phyloP scores from a whole-genome alignment of 441 rosid species.

The Jatropha podagrica region DNA sequence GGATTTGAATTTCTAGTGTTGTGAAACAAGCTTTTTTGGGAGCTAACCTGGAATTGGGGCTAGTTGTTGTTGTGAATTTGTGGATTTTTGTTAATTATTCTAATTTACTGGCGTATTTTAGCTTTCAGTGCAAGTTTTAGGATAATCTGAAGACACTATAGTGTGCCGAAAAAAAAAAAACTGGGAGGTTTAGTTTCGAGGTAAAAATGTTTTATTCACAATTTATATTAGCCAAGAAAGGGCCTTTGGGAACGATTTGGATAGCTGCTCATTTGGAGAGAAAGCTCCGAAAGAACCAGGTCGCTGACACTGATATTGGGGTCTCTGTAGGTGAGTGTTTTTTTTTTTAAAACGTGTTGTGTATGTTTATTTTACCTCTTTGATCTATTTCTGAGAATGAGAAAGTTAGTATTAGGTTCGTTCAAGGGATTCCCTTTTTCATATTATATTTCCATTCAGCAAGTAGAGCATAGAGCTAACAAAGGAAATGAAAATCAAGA shows the following conservation, averaged over 20 bases:
- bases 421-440: not conserved
- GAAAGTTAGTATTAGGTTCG: not conserved
- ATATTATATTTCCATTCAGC: not conserved
- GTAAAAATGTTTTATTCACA: conserved; percentile 92
- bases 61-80: not conserved
- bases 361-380: not conserved
- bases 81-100: not conserved
- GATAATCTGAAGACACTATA: not conserved
- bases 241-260: conserved; percentile 99
- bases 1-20: not conserved
- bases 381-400: not conserved
- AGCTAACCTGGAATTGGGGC: not conserved
- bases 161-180: not conserved
- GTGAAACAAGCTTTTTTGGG: not conserved
- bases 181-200: not conserved
- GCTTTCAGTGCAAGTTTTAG: not conserved
- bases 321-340: conserved; percentile 89
- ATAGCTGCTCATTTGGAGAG: conserved; percentile 99
- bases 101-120: not conserved
- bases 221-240: conserved; percentile 99
- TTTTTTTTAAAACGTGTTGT: not conserved
- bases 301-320: conserved; percentile 98
- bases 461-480: not conserved
- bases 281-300: conserved; percentile 99
- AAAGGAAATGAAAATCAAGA: not conserved